Conservation (phyloP, 148 eudicot genomes). For the Suaeda aralocaspica region DNA sequence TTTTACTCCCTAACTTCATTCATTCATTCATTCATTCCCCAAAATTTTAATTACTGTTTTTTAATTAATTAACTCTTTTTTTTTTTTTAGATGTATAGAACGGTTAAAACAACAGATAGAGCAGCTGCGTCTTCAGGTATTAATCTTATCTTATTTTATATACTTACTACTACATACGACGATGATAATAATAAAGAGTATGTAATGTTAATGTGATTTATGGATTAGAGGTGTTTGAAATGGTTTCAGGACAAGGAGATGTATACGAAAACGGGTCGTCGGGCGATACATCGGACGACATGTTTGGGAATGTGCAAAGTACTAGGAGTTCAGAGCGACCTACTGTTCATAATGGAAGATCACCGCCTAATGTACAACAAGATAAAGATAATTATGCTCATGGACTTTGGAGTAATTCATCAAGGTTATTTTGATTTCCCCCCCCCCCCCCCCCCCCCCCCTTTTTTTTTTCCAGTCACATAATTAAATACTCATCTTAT, state of each 20-base stretch:
- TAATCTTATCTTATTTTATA: not conserved
- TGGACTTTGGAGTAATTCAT: slow-evolving; percentile 91
- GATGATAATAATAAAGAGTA: not conserved
- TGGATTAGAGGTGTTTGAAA: not conserved
- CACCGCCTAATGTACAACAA: slow-evolving; percentile 28
- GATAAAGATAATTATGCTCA: slow-evolving; percentile 51
- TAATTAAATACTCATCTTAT: too few relatives aligned
- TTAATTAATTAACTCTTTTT: not conserved
- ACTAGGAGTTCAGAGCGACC: slow-evolving; percentile 44
- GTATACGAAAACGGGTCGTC: slow-evolving; percentile 73
- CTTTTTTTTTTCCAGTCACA: too few relatives aligned
- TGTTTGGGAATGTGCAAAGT: slow-evolving; percentile 49
- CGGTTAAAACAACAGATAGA: slow-evolving; percentile 91
- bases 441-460: too few relatives aligned
- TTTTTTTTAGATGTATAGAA: slow-evolving; percentile 74
- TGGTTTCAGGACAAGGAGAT: slow-evolving; percentile 54
- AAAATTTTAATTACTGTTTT: not conserved
- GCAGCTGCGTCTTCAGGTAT: slow-evolving; percentile 82
- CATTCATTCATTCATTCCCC: not conserved
- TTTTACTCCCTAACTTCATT: not conserved
- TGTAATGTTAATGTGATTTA: not conserved
- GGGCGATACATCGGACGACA: slow-evolving; percentile 81
- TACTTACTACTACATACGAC: too few relatives aligned
- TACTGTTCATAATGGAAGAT: slow-evolving; percentile 38
- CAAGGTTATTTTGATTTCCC: slow-evolving; percentile 50